These are phyloP conservation scores for Rhynchospora pubera DNA, from an alignment of 176 grass and related monocot species.

Conservation along the genomic window DNA sequence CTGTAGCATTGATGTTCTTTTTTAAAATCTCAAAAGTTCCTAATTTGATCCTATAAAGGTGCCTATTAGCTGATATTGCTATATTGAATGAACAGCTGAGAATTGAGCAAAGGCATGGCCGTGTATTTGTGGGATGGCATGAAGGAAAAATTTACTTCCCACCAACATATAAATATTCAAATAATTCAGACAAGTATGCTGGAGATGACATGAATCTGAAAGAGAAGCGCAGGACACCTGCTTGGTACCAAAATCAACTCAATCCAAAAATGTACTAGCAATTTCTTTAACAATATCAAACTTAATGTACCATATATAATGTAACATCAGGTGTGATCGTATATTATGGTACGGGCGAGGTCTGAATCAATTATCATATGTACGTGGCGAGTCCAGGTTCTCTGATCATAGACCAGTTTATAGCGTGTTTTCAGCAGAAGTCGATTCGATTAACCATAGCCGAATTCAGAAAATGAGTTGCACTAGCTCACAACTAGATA, in stretches of 20 bases:
- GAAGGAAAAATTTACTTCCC: constrained; percentile 96
- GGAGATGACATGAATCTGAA: constrained; percentile 84
- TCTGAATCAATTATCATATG: constrained; percentile 76
- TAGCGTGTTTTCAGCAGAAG: constrained; percentile 78
- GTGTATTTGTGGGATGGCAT: constrained; percentile 81
- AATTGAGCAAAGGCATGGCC: constrained; percentile 73
- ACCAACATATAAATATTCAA: constrained; percentile 95
- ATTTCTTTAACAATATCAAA: not conserved
- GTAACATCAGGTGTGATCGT: constrained; percentile 65
- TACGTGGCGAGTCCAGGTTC: constrained; percentile 85
- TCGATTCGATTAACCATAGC: constrained; percentile 89
- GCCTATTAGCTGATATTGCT: not conserved
- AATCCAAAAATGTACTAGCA: not conserved
- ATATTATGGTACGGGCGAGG: constrained; percentile 91
- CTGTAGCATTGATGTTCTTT: constrained; percentile 16
- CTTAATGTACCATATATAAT: not conserved
- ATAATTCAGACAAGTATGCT: constrained; percentile 88
- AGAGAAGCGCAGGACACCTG: constrained; percentile 88
- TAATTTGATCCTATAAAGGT: not conserved
- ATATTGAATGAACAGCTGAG: constrained; percentile 44
- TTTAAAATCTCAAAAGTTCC: constrained; percentile 5
- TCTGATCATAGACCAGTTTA: constrained; percentile 92
- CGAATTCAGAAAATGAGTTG: constrained; percentile 84
- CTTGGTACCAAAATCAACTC: constrained; percentile 52
- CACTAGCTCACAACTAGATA: constrained; percentile 68